Conservation (phyloP, 129 eudicot genomes). For the Chrysanthemum seticuspe region DNA sequence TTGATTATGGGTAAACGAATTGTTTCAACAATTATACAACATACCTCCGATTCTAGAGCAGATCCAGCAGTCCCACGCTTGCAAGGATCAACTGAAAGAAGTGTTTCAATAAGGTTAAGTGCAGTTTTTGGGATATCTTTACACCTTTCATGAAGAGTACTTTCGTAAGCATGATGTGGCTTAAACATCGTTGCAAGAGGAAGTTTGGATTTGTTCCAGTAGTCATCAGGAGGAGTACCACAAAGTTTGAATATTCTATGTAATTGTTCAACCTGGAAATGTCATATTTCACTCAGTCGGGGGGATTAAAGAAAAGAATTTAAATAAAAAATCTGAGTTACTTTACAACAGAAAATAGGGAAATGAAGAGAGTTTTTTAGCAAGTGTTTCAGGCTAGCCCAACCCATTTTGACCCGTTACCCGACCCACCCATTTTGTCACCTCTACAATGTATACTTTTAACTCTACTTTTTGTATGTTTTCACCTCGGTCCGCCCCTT, state of each 20-base stretch:
- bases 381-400: background rate
- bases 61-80: conserved; percentile 72
- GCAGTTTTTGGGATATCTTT: conserved; percentile 68
- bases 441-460: background rate
- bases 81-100: conserved; percentile 70
- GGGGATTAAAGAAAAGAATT: background rate
- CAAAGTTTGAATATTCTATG: conserved; percentile 82
- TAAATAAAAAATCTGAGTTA: too few relatives aligned
- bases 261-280: conserved; percentile 79
- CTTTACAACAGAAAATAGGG: too few relatives aligned
- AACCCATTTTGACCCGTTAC: conserved; percentile 8
- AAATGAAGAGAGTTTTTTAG: too few relatives aligned
- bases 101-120: conserved; percentile 53
- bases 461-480: conserved; percentile 5
- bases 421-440: background rate
- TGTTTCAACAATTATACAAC: background rate
- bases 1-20: background rate
- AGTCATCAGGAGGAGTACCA: conserved; percentile 74
- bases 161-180: conserved; percentile 71
- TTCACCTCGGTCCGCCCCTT: conserved; percentile 88
- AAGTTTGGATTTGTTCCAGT: conserved; percentile 72
- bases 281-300: background rate
- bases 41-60: conserved; percentile 72
- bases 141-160: conserved; percentile 71
- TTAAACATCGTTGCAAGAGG: conserved; percentile 82